Percentiles rank a stretch among this genome's conserved stretches.
Evolutionary conservation across 352 stramenopile species (phyloP).

Genomic region (Aphanomyces astaci): DNA sequence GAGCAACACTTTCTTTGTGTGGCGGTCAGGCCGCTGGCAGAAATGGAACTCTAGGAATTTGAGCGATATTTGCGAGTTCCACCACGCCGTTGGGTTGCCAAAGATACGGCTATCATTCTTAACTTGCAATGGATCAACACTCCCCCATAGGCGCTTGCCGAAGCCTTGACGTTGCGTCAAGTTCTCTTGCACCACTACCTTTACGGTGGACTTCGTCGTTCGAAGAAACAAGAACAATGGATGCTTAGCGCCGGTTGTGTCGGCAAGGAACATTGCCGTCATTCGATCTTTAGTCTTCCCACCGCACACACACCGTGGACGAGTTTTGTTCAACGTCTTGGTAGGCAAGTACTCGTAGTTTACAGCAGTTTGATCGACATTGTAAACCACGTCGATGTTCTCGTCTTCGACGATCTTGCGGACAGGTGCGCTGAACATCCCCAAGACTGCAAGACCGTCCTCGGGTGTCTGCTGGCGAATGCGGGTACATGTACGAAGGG

Average conservation of each 20-base stretch:
- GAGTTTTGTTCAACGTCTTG: conserved; percentile 24
- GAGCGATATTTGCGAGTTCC: conserved; percentile 21
- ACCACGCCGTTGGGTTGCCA: conserved; percentile 20
- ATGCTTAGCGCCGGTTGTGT: conserved; percentile 22
- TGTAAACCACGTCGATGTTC: conserved; percentile 19
- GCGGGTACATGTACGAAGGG: conserved; percentile 6
- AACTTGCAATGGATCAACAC: conserved; percentile 11
- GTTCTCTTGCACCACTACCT: conserved; percentile 21
- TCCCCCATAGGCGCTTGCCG: conserved; percentile 24
- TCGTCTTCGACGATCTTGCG: not conserved
- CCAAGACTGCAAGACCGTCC: not conserved
- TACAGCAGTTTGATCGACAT: conserved; percentile 27
- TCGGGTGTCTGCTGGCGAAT: conserved; percentile 16
- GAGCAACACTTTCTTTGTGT: conserved; percentile 19
- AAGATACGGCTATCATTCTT: not conserved
- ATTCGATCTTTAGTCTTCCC: conserved; percentile 26
- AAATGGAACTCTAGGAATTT: conserved; percentile 25
- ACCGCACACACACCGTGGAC: conserved; percentile 24
- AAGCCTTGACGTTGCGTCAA: conserved; percentile 21
- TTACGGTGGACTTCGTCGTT: conserved; percentile 7
- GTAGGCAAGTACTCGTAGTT: conserved; percentile 32
- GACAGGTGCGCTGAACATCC: not conserved
- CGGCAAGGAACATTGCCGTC: conserved; percentile 27
- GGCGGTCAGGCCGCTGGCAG: not conserved
- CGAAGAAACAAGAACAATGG: conserved; percentile 28